Conservation (phyloP, 2,329 filamentous ascomycete species). For the Didymella glomerata region DNA sequence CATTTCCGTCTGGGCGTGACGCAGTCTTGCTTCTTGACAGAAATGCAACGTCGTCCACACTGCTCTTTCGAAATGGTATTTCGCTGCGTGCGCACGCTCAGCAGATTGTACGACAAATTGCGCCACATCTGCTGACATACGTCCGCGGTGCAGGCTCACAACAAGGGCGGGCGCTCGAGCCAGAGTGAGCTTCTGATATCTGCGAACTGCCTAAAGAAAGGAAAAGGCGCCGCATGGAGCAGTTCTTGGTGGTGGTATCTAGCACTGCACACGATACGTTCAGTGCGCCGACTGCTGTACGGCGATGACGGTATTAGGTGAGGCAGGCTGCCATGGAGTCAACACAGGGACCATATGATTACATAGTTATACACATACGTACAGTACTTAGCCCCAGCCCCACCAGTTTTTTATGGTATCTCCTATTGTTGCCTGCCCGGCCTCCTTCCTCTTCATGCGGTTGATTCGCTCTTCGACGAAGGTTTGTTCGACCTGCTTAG, state of each 20-base stretch:
- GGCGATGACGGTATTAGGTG: neutral
- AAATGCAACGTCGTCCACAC: neutral
- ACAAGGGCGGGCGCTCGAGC: neutral
- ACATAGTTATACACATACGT: constrained; percentile 19
- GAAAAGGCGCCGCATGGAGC: no score
- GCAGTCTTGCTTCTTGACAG: neutral
- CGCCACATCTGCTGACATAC: neutral
- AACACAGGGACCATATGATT: constrained; percentile 4
- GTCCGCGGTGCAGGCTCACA: neutral
- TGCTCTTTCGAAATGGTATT: neutral
- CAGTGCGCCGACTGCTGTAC: neutral
- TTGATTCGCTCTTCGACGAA: constrained; percentile 48
- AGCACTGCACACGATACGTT: neutral
- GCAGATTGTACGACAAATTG: neutral
- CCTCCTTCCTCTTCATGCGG: constrained; percentile 47
- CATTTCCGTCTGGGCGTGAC: neutral
- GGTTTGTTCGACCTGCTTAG: constrained; percentile 44
- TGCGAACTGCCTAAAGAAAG: neutral
- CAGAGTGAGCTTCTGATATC: neutral
- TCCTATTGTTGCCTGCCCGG: constrained; percentile 49
- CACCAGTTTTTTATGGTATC: constrained; percentile 50
- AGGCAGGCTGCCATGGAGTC: constrained; percentile 2
- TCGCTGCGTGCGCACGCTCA: neutral
- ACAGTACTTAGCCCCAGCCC: constrained; percentile 45
- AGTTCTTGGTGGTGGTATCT: neutral